phyloP scores from a whole-genome alignment of 768 basidiomycete genomes.

The Collybia mongolica region DNA sequence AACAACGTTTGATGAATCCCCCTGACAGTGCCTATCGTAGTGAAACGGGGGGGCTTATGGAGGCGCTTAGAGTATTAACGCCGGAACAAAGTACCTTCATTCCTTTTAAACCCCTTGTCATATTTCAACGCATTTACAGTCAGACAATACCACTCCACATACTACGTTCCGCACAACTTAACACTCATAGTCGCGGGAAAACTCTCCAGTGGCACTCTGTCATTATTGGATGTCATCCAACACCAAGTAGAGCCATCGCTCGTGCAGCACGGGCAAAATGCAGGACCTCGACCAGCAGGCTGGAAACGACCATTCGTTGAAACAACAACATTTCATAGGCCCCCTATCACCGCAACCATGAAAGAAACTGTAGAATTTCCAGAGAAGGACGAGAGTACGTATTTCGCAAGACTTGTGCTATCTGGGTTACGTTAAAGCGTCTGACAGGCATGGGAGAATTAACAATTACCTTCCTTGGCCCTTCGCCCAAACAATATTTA shows the following conservation, averaged over 20 bases:
- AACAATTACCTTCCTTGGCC: constrained; percentile 74
- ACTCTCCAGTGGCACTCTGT: constrained; percentile 69
- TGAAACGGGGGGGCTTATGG: constrained; percentile 97
- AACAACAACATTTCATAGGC: constrained; percentile 68
- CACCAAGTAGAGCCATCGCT: constrained; percentile 81
- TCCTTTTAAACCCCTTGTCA: constrained; percentile 2
- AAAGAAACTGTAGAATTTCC: constrained; percentile 86
- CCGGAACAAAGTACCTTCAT: constrained; percentile 77
- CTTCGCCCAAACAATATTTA: constrained; percentile 67
- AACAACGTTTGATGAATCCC: constrained; percentile 81
- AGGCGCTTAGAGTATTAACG: constrained; percentile 79
- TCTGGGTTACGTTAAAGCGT: neutral
- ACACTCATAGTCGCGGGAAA: constrained; percentile 88
- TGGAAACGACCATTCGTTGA: constrained; percentile 97
- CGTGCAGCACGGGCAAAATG: constrained; percentile 68
- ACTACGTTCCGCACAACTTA: constrained; percentile 94
- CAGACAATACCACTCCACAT: constrained; percentile 81
- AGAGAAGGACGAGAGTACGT: constrained; percentile 87
- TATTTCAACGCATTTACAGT: constrained; percentile 45
- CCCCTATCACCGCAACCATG: constrained; percentile 46
- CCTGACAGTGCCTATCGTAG: constrained; percentile 86
- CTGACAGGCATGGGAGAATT: constrained; percentile 74
- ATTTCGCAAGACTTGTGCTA: neutral
- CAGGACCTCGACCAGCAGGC: constrained; percentile 66
- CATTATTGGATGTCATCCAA: constrained; percentile 81